phyloP scores from a whole-genome alignment of 768 basidiomycete species.

The Candolleomyces eurysporus region DNA sequence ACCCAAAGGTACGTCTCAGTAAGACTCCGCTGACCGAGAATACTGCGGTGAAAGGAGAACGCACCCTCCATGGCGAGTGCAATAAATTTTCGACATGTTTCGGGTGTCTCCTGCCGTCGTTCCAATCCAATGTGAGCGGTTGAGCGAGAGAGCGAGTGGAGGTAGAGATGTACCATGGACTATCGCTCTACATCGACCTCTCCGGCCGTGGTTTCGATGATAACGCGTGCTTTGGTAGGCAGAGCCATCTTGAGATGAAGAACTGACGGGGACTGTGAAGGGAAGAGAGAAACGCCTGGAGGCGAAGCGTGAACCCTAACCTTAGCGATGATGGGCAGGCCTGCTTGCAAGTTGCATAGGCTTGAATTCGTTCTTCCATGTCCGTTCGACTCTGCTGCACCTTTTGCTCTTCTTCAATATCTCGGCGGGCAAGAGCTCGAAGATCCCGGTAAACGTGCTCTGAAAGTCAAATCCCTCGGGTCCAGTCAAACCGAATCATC shows the following conservation, averaged over 20 bases:
- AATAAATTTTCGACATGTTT: slow-evolving; percentile 89
- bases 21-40: slow-evolving; percentile 13
- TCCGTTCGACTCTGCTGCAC: too few species aligned
- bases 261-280: not conserved
- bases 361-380: too few species aligned
- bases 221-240: slow-evolving; percentile 82
- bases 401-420: too few species aligned
- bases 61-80: slow-evolving; percentile 86
- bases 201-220: slow-evolving; percentile 86
- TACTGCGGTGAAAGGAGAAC: slow-evolving; percentile 28
- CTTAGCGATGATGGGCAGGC: too few species aligned
- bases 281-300: not conserved
- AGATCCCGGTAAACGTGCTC: too few species aligned
- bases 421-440: too few species aligned
- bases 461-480: too few species aligned
- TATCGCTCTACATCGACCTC: slow-evolving; percentile 90
- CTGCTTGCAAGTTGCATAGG: too few species aligned
- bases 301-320: too few species aligned
- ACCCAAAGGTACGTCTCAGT: slow-evolving; percentile 1
- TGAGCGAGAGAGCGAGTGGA: not conserved
- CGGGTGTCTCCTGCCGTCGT: slow-evolving; percentile 76
- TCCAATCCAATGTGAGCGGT: not conserved
- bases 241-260: slow-evolving; percentile 56
- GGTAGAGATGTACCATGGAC: slow-evolving; percentile 65
- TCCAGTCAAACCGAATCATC: too few species aligned